Percentiles rank a stretch among this genome's conserved stretches.
phyloP scores from a whole-genome alignment of 176 grass and related monocot species.

The Dactylis glomerata region DNA sequence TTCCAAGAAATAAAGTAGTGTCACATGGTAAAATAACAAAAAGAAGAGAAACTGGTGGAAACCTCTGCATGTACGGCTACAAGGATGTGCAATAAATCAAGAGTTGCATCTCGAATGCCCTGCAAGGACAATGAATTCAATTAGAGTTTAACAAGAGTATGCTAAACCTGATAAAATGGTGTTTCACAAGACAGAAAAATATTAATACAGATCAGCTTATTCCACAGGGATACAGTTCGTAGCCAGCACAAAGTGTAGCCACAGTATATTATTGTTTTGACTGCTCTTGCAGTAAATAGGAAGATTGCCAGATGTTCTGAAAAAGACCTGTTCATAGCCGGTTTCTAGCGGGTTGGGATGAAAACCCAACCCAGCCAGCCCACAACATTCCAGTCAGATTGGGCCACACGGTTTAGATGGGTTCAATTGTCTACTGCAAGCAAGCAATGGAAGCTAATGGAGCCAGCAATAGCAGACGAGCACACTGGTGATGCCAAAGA shows the following conservation, averaged over 20 bases:
- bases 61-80: conserved; percentile 97
- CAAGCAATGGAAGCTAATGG: not conserved
- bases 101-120: conserved; percentile 97
- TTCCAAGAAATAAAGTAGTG: conserved; percentile 13
- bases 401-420: not conserved
- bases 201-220: not conserved
- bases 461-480: not conserved
- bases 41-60: conserved; percentile 29
- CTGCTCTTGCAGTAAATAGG: conserved; percentile 26
- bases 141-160: conserved; percentile 1
- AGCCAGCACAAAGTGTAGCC: not conserved
- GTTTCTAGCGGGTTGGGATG: not conserved
- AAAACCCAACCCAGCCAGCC: not conserved
- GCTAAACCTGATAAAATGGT: not conserved
- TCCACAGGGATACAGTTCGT: not conserved
- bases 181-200: conserved; percentile 2
- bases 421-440: not conserved
- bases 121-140: conserved; percentile 46
- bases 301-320: conserved; percentile 4
- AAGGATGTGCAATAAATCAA: conserved; percentile 94
- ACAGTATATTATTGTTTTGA: not conserved
- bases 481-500: conserved; percentile 2
- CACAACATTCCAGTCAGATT: not conserved
- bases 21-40: conserved; percentile 21
- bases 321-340: not conserved